Conservation (phyloP, 306 rosid genomes). For the Medicago lupulina region DNA sequence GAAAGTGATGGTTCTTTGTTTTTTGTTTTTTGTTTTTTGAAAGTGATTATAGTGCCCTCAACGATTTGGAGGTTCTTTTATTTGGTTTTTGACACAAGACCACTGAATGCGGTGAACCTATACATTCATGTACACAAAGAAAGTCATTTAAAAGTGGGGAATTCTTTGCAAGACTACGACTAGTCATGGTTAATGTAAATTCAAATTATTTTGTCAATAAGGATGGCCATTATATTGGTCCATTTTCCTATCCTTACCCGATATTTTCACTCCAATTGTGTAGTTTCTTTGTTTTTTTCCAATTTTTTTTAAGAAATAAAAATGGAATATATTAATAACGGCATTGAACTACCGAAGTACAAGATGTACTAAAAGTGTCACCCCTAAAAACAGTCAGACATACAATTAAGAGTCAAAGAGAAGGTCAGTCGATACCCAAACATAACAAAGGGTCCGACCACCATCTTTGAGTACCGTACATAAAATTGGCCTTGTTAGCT, state of each 20-base stretch:
- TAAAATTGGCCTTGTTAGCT: no score
- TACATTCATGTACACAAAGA: slow-evolving; percentile 17
- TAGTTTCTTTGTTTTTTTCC: no score
- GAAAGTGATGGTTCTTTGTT: slow-evolving; percentile 20
- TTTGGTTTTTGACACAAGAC: slow-evolving; percentile 31
- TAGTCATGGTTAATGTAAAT: slow-evolving; percentile 12
- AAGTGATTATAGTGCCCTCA: slow-evolving; percentile 7
- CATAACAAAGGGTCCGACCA: no score
- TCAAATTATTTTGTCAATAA: slow-evolving; percentile 24
- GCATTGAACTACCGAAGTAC: no score
- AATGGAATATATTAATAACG: no score
- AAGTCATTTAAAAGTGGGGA: slow-evolving; percentile 5
- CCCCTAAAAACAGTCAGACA: no score
- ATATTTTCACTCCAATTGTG: neutral
- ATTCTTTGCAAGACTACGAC: slow-evolving; percentile 3
- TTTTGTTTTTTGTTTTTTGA: neutral
- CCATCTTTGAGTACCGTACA: no score
- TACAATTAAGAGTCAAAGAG: no score
- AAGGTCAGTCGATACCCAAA: no score
- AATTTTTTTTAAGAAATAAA: no score
- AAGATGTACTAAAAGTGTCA: no score
- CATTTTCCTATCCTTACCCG: neutral
- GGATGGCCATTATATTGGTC: neutral
- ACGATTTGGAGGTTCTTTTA: neutral
- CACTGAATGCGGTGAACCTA: slow-evolving; percentile 32